Evolutionary conservation across 345 rosid genomes (phyloP), one percentile per base, ranked within the genome.

Genomic region (Cardiospermum halicacabum): DNA sequence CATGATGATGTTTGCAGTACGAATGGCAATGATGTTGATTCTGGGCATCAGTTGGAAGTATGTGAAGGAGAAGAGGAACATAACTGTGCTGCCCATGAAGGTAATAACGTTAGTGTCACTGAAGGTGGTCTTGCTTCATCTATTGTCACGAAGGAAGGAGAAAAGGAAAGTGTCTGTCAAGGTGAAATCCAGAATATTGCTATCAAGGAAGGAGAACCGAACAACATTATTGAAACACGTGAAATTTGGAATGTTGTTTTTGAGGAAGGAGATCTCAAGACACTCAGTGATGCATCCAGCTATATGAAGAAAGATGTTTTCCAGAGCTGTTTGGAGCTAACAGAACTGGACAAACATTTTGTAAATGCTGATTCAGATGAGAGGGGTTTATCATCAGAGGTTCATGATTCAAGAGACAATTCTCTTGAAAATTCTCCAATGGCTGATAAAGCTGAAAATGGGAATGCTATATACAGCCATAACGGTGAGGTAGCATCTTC

Each of bases 241-340:
- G 77, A 72, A 51, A 42, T 50, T 60, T 39, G 13, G 50, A 62
- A 57, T 59, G 45, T 63, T 56, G 37, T 60, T 55, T 26, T 67
- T 63, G 56, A 56, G 48, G 80, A 65, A 43, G 74, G 54, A 63
- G 75, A 66, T 60, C 32, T 54, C 70, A 61, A 64, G 36, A 57
- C 60, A 32, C 60, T 30, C 43, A 74, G 47, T 65, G 63, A 53
- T 56, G 49, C 72, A 51, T 53, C 49, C 39, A 57, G 68, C 53
- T 66, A 21, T 64, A 79, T 77, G 75, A 68, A 37, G 42, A 78
- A 62, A 53, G 85, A 79, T 43, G 67, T 74, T 77, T 78, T 68
- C 58, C 72, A 71, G 74, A 86, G 89, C 75, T 77, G 82, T 71
- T 61, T 69, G 51, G 87, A 75, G 60, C 70, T 83, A 60, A 27